phyloP scores from a whole-genome alignment of 805 yeast genomes.

The Candida michaelii region DNA sequence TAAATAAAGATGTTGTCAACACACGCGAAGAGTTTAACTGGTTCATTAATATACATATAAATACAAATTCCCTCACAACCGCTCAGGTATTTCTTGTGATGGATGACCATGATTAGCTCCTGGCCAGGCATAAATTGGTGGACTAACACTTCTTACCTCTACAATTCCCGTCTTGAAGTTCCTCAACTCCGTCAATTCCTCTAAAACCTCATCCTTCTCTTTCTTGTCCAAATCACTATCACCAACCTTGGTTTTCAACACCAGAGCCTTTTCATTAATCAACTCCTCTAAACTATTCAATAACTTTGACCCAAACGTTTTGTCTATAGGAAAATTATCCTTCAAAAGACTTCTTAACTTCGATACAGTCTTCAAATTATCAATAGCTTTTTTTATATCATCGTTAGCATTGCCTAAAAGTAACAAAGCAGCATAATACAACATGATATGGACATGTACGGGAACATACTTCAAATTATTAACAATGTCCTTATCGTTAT shows the following conservation, averaged over 20 bases:
- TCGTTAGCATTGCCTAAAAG: conserved; percentile 29
- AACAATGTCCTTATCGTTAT: conserved; percentile 58
- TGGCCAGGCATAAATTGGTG: conserved; percentile 60
- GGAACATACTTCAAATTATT: conserved; percentile 63
- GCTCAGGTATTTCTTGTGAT: too few relatives aligned
- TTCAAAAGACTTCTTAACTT: conserved; percentile 43
- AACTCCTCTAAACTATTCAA: conserved; percentile 33
- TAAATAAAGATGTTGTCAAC: too few relatives aligned
- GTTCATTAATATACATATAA: too few relatives aligned
- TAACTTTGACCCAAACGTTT: conserved; percentile 47
- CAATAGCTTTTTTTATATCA: conserved; percentile 28
- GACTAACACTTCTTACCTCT: conserved; percentile 27
- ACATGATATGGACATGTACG: conserved; percentile 70
- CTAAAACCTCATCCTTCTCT: conserved; percentile 16
- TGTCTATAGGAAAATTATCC: conserved; percentile 53
- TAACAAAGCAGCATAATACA: conserved; percentile 63
- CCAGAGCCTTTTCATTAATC: conserved; percentile 25
- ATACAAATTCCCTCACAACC: too few relatives aligned
- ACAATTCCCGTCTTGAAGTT: conserved; percentile 21
- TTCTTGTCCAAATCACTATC: conserved; percentile 8
- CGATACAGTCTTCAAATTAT: conserved; percentile 43
- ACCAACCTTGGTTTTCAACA: conserved; percentile 12
- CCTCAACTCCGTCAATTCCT: conserved; percentile 17
- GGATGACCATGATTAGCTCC: conserved; percentile 70
- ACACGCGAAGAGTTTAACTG: too few relatives aligned